Evolutionary conservation across 768 basidiomycete species (phyloP).

Genomic region (Leucogyrophana mollusca): DNA sequence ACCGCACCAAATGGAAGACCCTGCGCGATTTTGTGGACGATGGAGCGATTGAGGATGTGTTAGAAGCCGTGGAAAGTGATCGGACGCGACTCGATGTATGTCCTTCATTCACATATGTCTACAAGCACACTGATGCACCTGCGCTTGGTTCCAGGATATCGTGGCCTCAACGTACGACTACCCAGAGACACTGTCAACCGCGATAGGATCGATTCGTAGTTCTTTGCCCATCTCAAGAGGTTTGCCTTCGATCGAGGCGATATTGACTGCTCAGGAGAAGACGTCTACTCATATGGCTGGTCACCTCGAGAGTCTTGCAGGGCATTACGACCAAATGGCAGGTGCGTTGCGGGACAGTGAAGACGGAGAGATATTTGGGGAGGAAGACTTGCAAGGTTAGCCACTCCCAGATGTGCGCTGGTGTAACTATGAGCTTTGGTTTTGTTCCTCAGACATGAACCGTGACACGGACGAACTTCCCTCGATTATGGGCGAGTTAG

Average conservation of each 20-base stretch:
- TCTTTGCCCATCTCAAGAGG: conserved; percentile 43
- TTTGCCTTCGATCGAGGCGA: conserved; percentile 43
- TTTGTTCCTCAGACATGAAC: conserved; percentile 61
- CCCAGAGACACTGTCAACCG: conserved; percentile 56
- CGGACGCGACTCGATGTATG: conserved; percentile 55
- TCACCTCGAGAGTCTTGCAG: conserved; percentile 67
- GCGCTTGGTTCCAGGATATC: conserved; percentile 48
- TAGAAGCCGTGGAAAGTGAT: conserved; percentile 73
- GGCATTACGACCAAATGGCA: conserved; percentile 79
- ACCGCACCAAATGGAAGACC: conserved; percentile 73
- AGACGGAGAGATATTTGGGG: conserved; percentile 61
- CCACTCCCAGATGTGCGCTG: neutral
- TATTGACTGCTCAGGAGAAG: conserved; percentile 47
- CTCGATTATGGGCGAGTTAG: conserved; percentile 69
- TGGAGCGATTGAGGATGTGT: conserved; percentile 70
- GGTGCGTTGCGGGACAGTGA: conserved; percentile 65
- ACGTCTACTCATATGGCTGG: conserved; percentile 67
- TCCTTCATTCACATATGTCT: neutral
- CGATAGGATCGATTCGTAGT: conserved; percentile 55
- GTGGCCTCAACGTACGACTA: conserved; percentile 65
- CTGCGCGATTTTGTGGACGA: conserved; percentile 86
- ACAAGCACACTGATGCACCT: neutral
- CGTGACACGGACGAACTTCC: conserved; percentile 79
- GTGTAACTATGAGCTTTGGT: neutral
- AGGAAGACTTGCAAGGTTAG: conserved; percentile 69